Evolutionary conservation across 176 grass and related monocot species (phyloP), one percentile per base, ranked within the genome.

Genomic region (Tuctoria greenei): DNA sequence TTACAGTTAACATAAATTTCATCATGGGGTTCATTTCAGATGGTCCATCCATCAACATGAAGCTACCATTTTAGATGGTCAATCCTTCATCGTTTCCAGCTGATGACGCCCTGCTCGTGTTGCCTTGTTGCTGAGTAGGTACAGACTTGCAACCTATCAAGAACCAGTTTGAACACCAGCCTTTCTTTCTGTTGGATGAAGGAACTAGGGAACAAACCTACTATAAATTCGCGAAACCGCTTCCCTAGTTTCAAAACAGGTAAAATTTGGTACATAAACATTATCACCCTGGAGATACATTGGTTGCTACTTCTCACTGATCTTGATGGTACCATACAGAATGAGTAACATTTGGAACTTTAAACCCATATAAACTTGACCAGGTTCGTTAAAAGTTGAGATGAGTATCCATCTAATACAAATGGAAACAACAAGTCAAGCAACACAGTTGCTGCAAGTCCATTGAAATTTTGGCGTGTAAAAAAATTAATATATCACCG

Each of bases 271-370:
- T n/a, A 25, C 21, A 25, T 5, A 26, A 12, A 26, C 4, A 58
- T 13, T 26, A 25, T 58, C 55, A 10, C 8, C 16, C 12, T 26
- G 23, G 55, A 26, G 23, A 58, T 13, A 58, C 26, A 25, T 24
- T 12, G 23, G 10, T 26, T 58, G 52, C 55, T 58, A 58, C 55
- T 58, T 58, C 3, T 58, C 10, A 61, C 1, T 10, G 14, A 79
- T 75, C 24, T 68, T 72, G 52, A 85, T 74, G 63, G 10, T 76
- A 74, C 12, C 13, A 52, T 35, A 71, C 68, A 46, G 27, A 27
- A 27, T 54, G 46, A 66, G 49, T 64, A 75, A 56, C 23, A 46
- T 39, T 21, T 76, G n/a, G 43, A 85, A 75, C 6, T 38, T 11
- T 64, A n/a, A n/a, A n/a, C n/a, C n/a, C n/a, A n/a, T n/a, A n/a